Base-by-base conservation (phyloP, 2,329 filamentous ascomycete genomes). In the Paecilomyces formosus region DNA sequence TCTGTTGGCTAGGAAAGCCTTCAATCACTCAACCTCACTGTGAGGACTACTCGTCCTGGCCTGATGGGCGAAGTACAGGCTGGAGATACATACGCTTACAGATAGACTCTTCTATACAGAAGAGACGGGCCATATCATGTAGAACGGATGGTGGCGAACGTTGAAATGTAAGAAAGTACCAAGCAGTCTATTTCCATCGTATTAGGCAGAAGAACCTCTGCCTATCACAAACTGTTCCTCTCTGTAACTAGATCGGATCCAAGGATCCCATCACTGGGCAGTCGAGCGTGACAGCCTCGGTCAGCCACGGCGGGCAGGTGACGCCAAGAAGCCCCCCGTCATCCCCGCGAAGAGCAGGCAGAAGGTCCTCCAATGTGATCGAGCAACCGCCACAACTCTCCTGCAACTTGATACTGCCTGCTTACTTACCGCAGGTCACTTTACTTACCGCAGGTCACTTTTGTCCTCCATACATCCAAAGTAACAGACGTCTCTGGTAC, bases 351-450 rank as follows among this genome's bases (percentile, higher is more conserved):
- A 52, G 50, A 26, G 26, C 21, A 52, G 50, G 50, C 50, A 52
- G 50, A 24, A 52, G 50, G 50, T 52, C 50, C 11, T 28, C 50
- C 50, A n/a, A 28, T 28, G 22, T 52, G 50, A 52, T 28, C 50
- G 21, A 45, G 21, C 50, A 28, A 28, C 22, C 50, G 50, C 50
- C 50, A 52, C 50, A 52, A 15, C 50, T 24, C 26, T n/a, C 50
- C 53, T 55, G 7, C 21, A 8, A 55, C 56, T 54, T 57, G 59
- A 56, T 45, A 52, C 33, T 21, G 18, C 22, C 50, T 52, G 21
- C 11, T 52, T 28, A 52, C 50, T 52, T 26, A 26, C 24, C 9
- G 21, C 3, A 52, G 50, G 26, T 28, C 18, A 13, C 39, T 18
- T 6, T 45, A 52, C 50, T 52, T 26, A 26, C 24, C 9, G 21